Percentiles rank a stretch among this genome's conserved stretches.
Conservation (phyloP, 345 rosid species). For the Boechera retrofracta region DNA sequence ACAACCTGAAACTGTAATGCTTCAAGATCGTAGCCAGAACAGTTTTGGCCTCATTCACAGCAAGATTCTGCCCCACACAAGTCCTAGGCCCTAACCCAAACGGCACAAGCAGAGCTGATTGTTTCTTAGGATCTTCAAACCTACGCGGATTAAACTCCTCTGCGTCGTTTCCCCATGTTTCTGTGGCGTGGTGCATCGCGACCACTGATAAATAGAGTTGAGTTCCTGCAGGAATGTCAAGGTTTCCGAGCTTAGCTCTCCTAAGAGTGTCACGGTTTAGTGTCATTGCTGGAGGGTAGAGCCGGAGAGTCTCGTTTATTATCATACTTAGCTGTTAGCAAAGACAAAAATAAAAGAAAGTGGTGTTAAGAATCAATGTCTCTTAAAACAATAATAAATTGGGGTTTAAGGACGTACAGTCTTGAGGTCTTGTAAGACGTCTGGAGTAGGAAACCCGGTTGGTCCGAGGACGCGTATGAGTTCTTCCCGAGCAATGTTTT, state of each 20-base stretch:
- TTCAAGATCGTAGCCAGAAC: slow-evolving; percentile 61
- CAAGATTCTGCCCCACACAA: slow-evolving; percentile 69
- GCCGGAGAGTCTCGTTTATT: slow-evolving; percentile 71
- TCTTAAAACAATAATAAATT: not conserved
- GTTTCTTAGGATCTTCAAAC: slow-evolving; percentile 57
- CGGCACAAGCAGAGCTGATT: slow-evolving; percentile 56
- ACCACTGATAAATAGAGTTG: slow-evolving; percentile 55
- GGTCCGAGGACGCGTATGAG: slow-evolving; percentile 50
- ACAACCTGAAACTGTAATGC: slow-evolving; percentile 51
- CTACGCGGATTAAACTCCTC: slow-evolving; percentile 69
- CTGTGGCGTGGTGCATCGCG: slow-evolving; percentile 65
- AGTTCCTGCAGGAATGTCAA: slow-evolving; percentile 67
- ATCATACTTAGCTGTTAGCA: slow-evolving; percentile 64
- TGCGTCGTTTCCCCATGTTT: slow-evolving; percentile 76
- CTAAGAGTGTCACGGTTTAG: slow-evolving; percentile 53
- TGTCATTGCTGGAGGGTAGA: slow-evolving; percentile 72
- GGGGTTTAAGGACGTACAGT: slow-evolving; percentile 51
- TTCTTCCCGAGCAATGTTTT: slow-evolving; percentile 77
- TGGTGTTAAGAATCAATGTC: not conserved
- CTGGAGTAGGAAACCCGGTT: slow-evolving; percentile 46
- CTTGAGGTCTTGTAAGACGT: slow-evolving; percentile 62
- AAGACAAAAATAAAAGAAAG: not conserved
- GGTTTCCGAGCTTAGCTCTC: slow-evolving; percentile 58
- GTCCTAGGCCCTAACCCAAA: slow-evolving; percentile 66
- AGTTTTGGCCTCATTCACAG: slow-evolving; percentile 57